phyloP scores from a whole-genome alignment of 192 early-diverging fungal genomes.

The Coemansia javaensis region DNA sequence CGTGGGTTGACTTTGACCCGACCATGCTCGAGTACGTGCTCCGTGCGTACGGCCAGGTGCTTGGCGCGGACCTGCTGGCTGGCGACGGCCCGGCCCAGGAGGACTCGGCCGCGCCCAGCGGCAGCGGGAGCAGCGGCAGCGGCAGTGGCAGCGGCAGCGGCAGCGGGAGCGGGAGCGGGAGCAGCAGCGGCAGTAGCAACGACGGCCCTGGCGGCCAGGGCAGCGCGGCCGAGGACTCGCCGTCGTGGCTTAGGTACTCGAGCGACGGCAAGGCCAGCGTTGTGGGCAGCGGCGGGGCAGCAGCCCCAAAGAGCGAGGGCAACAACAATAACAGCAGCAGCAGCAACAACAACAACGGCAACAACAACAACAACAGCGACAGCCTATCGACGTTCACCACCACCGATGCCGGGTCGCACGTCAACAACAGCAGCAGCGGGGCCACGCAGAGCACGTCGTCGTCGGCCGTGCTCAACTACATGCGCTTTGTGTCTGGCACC shows the following conservation, averaged over 20 bases:
- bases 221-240: conserved; percentile 5
- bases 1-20: conserved; percentile 53
- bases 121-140: background rate
- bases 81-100: conserved; percentile 4
- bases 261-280: conserved; percentile 30
- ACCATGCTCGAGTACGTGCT: conserved; percentile 51
- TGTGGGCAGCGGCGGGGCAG: conserved; percentile 12
- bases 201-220: background rate
- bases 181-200: conserved; percentile 3
- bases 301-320: background rate
- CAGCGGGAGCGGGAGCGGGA: background rate
- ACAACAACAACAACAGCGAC: conserved; percentile 46
- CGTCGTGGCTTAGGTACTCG: conserved; percentile 36
- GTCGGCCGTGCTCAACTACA: conserved; percentile 50
- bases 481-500: conserved; percentile 31
- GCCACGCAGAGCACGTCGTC: conserved; percentile 49
- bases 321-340: background rate
- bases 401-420: conserved; percentile 23
- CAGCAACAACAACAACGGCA: conserved; percentile 3
- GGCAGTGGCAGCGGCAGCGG: too few species aligned
- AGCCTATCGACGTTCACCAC: conserved; percentile 36
- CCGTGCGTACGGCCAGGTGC: conserved; percentile 29
- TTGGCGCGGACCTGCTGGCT: conserved; percentile 26
- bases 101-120: too few species aligned
- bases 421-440: conserved; percentile 39